phyloP scores from a whole-genome alignment of 2,329 filamentous ascomycete genomes.

The Dactylonectria estremocensis region DNA sequence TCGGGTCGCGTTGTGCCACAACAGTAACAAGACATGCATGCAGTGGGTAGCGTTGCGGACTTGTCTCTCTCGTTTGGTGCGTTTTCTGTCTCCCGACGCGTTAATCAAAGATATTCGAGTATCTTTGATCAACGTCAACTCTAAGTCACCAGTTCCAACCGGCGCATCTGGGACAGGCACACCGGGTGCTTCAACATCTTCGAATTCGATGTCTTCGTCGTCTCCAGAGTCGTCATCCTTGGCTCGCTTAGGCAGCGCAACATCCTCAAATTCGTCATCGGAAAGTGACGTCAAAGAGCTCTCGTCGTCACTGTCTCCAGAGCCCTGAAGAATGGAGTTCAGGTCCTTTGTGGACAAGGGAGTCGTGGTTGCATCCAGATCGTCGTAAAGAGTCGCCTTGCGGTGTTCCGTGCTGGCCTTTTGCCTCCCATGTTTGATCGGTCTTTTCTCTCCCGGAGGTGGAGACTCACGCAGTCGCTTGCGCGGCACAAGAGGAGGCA shows the following conservation, averaged over 20 bases:
- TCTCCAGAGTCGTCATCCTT: constrained; percentile 53
- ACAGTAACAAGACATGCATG: constrained; percentile 87
- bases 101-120: constrained; percentile 73
- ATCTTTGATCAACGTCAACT: constrained; percentile 78
- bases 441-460: constrained; percentile 44
- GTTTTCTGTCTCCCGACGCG: constrained; percentile 79
- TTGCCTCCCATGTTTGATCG: constrained; percentile 47
- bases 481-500: constrained; percentile 79
- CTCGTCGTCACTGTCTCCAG: constrained; percentile 58
- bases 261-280: constrained; percentile 69
- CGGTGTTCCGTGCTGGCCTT: constrained; percentile 51
- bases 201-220: constrained; percentile 69
- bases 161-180: constrained; percentile 64
- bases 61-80: constrained; percentile 85
- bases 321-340: constrained; percentile 59
- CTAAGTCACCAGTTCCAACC: constrained; percentile 75
- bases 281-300: constrained; percentile 69
- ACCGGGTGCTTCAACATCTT: constrained; percentile 76
- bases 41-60: constrained; percentile 87
- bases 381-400: constrained; percentile 74
- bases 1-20: constrained; percentile 90
- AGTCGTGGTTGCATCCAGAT: constrained; percentile 67
- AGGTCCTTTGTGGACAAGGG: constrained; percentile 60
- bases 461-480: constrained; percentile 73
- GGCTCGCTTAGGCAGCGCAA: constrained; percentile 58